Conservation (phyloP, 148 eudicot genomes). For the Rheum nobile region DNA sequence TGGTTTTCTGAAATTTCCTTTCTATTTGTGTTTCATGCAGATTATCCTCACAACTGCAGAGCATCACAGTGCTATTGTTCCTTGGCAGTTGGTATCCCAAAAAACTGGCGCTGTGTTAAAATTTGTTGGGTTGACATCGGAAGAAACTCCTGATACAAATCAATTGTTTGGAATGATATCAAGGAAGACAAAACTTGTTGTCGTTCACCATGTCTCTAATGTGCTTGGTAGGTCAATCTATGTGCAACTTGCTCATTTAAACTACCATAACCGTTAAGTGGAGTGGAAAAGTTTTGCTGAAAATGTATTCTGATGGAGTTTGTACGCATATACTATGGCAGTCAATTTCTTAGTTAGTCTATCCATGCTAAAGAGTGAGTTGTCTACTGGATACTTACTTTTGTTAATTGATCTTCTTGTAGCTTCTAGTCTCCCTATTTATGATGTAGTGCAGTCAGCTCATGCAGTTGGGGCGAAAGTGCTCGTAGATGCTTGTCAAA, state of each 20-base stretch:
- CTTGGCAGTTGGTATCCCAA: constrained; percentile 85
- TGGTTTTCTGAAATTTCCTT: neutral
- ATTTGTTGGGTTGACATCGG: constrained; percentile 54
- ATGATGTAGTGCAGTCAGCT: constrained; percentile 68
- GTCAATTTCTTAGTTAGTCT: neutral
- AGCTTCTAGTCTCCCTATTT: constrained; percentile 87
- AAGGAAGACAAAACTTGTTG: constrained; percentile 72
- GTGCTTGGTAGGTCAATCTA: constrained; percentile 48
- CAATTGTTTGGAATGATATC: constrained; percentile 49
- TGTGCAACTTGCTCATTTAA: neutral
- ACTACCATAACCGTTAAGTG: neutral
- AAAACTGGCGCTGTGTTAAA: constrained; percentile 79
- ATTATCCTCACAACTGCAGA: constrained; percentile 76
- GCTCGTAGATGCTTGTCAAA: constrained; percentile 97
- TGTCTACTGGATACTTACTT: neutral
- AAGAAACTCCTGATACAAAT: constrained; percentile 73
- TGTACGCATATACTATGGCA: neutral
- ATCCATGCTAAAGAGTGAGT: neutral
- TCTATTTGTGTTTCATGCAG: constrained; percentile 25
- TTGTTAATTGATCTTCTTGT: constrained; percentile 10
- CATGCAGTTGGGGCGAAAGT: constrained; percentile 89
- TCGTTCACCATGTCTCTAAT: constrained; percentile 82
- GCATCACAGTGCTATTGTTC: constrained; percentile 96
- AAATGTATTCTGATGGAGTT: neutral
- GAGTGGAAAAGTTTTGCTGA: neutral